phyloP scores from a whole-genome alignment of 768 basidiomycete genomes.

The Sistotremastrum niveocremeum region DNA sequence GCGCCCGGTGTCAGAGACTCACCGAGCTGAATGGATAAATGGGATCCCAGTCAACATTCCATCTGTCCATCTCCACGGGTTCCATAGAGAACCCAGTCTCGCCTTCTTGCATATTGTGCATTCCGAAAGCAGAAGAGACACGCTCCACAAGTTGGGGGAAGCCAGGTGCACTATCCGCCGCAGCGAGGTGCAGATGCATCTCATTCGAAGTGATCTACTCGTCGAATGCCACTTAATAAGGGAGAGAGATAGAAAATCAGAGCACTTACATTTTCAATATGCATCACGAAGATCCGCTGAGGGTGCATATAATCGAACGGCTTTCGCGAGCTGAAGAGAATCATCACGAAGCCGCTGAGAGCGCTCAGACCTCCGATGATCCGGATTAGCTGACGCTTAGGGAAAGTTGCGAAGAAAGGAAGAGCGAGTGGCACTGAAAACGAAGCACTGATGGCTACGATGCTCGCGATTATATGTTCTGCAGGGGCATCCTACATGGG shows the following conservation, averaged over 20 bases:
- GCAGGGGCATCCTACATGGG: slow-evolving; percentile 51
- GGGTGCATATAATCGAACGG: slow-evolving; percentile 82
- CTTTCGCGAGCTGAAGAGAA: slow-evolving; percentile 40
- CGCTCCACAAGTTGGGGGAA: slow-evolving; percentile 46
- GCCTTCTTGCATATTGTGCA: slow-evolving; percentile 16
- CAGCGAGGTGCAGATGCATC: slow-evolving; percentile 66
- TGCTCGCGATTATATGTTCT: slow-evolving; percentile 77
- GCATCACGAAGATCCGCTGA: slow-evolving; percentile 71
- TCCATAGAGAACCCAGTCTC: slow-evolving; percentile 23
- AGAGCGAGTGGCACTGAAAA: slow-evolving; percentile 45
- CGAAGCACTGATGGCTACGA: slow-evolving; percentile 45
- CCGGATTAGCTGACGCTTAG: slow-evolving; percentile 23
- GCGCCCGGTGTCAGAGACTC: slow-evolving; percentile 8
- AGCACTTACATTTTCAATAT: slow-evolving; percentile 70
- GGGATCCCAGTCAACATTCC: slow-evolving; percentile 81
- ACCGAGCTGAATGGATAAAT: slow-evolving; percentile 73
- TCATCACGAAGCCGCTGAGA: slow-evolving; percentile 36
- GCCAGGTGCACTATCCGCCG: slow-evolving; percentile 73
- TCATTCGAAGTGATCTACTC: slow-evolving; percentile 54
- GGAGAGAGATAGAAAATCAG: neutral
- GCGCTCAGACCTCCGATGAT: slow-evolving; percentile 33
- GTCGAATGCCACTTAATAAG: neutral
- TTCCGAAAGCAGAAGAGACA: slow-evolving; percentile 27
- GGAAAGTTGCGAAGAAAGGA: slow-evolving; percentile 68
- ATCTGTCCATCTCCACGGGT: slow-evolving; percentile 51